These are phyloP conservation scores for Fusarium kyushuense DNA, from an alignment of 2,329 filamentous ascomycete species.

Conservation along the genomic window DNA sequence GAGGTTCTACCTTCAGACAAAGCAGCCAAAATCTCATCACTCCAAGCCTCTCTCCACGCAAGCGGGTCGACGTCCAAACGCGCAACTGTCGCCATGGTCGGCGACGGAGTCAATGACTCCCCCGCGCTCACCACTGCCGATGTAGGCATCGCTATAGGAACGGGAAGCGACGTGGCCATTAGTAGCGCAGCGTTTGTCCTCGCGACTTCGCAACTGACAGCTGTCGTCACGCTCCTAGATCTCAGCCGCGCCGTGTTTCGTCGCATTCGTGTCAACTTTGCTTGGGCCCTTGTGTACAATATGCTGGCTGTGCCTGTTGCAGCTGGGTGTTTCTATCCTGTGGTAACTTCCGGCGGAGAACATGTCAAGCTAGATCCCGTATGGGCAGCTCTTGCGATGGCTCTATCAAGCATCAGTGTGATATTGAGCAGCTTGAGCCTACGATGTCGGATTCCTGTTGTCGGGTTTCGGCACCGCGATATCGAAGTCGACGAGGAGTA, in stretches of 20 bases:
- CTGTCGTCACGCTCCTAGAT: conserved; percentile 78
- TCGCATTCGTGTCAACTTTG: conserved; percentile 86
- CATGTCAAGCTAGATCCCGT: conserved; percentile 79
- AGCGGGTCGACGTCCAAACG: conserved; percentile 52
- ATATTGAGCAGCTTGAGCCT: conserved; percentile 83
- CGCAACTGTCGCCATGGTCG: conserved; percentile 81
- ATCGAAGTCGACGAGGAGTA: conserved; percentile 25
- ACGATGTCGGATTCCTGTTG: conserved; percentile 60
- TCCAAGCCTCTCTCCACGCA: conserved; percentile 66
- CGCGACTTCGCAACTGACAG: conserved; percentile 75
- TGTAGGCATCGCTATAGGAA: conserved; percentile 85
- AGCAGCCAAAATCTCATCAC: conserved; percentile 74
- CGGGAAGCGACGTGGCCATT: conserved; percentile 86
- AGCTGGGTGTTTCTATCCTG: conserved; percentile 79
- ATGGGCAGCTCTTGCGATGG: conserved; percentile 94
- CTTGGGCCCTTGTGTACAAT: conserved; percentile 88
- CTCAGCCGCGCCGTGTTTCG: conserved; percentile 79
- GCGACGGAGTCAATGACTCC: conserved; percentile 90
- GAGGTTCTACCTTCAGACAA: conserved; percentile 89
- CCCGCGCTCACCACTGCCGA: conserved; percentile 85
- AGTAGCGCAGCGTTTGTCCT: conserved; percentile 86
- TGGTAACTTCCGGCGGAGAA: conserved; percentile 59
- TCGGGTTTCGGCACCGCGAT: conserved; percentile 57
- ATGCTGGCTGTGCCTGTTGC: conserved; percentile 81
- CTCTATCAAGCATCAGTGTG: conserved; percentile 89